phyloP scores from a whole-genome alignment of 2,329 filamentous ascomycete genomes.

The Fragosphaeria purpurea region DNA sequence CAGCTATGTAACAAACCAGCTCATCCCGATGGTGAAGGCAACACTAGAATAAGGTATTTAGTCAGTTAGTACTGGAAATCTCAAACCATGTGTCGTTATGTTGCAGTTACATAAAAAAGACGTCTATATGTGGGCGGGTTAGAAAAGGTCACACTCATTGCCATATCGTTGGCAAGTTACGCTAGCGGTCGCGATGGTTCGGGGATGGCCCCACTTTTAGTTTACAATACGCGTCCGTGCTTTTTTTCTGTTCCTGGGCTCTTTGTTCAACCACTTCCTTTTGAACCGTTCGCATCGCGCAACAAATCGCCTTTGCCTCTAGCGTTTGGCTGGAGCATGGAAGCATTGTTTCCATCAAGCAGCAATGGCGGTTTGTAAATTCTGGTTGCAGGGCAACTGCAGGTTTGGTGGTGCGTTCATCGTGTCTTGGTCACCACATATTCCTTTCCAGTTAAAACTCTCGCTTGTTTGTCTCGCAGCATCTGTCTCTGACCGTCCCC shows the following conservation, averaged over 20 bases:
- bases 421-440: no score
- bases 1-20: constrained; percentile 29
- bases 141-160: no score
- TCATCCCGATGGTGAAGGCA: constrained; percentile 30
- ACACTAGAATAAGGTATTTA: constrained; percentile 15
- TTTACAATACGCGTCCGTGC: background rate
- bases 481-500: background rate
- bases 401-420: constrained; percentile 37
- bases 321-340: no score
- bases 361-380: constrained; percentile 31
- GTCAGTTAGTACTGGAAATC: background rate
- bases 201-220: background rate
- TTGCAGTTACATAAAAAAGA: no score
- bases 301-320: no score
- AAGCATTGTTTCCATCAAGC: background rate
- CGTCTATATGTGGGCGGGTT: no score
- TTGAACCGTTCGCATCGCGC: no score
- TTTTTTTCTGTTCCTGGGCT: background rate
- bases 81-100: no score
- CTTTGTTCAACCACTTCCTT: background rate
- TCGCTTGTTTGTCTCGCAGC: background rate
- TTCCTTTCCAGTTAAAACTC: background rate
- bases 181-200: no score
- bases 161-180: no score
- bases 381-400: constrained; percentile 42